phyloP scores from a whole-genome alignment of 140 eudicot genomes.

The Senecio squalidus region DNA sequence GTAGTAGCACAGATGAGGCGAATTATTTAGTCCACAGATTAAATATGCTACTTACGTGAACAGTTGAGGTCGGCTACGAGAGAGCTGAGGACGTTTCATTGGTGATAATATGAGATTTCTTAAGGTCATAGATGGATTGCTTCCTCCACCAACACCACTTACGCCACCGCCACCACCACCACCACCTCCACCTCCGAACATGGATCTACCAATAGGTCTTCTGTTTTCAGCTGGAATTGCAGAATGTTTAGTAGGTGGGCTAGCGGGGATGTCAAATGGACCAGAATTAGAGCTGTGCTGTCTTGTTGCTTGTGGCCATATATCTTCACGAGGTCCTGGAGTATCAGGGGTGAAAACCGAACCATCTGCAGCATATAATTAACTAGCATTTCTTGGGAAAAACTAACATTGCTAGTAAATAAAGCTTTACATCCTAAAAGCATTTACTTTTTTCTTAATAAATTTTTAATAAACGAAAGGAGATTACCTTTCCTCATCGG shows the following conservation, averaged over 20 bases:
- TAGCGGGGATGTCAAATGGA: constrained; percentile 59
- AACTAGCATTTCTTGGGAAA: constrained; percentile 66
- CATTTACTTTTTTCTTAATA: neutral
- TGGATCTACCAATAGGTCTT: constrained; percentile 45
- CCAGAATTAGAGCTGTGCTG: constrained; percentile 77
- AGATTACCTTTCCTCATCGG: constrained; percentile 71
- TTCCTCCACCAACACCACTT: constrained; percentile 49
- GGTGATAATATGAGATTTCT: constrained; percentile 90
- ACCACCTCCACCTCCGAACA: constrained; percentile 50
- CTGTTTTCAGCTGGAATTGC: constrained; percentile 59
- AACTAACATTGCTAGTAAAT: constrained; percentile 19
- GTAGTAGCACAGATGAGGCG: neutral
- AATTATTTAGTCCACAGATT: neutral
- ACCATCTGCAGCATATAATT: constrained; percentile 89
- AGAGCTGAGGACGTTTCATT: constrained; percentile 78
- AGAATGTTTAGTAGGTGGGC: constrained; percentile 64
- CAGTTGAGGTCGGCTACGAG: constrained; percentile 84
- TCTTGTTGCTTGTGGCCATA: constrained; percentile 72
- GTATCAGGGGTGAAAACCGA: constrained; percentile 88
- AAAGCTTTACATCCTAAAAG: neutral
- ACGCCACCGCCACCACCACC: constrained; percentile 56
- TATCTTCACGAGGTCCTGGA: constrained; percentile 95
- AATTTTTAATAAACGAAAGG: constrained; percentile 23
- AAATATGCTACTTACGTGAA: constrained; percentile 61
- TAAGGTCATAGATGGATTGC: constrained; percentile 77